These are phyloP conservation scores for Circinella minor DNA, from an alignment of 371 early-diverging fungal genomes.

Conservation along the genomic window DNA sequence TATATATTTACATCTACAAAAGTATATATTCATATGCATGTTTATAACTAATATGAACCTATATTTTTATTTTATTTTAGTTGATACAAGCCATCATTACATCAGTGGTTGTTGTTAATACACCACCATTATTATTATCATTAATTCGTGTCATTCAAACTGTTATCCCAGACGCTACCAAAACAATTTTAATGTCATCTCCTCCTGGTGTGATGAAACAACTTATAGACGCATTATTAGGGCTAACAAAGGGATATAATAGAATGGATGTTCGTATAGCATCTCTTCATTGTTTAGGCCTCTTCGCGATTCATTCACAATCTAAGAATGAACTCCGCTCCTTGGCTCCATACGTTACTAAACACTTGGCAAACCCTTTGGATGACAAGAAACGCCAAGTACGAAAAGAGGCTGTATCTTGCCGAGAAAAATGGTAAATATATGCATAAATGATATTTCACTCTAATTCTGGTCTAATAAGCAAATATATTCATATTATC, in stretches of 20 bases:
- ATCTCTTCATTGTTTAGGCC: conserved; percentile 34
- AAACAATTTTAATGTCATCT: neutral
- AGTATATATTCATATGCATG: too few species aligned
- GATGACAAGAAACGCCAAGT: conserved; percentile 92
- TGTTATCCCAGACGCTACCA: neutral
- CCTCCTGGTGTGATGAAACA: neutral
- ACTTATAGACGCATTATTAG: conserved; percentile 1
- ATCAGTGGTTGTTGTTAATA: neutral
- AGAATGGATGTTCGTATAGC: conserved; percentile 61
- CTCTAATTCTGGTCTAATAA: too few species aligned
- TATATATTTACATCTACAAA: too few species aligned
- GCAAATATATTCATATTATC: neutral
- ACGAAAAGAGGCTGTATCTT: conserved; percentile 85
- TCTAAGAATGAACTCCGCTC: conserved; percentile 73
- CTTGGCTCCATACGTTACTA: conserved; percentile 66
- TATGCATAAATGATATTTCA: neutral
- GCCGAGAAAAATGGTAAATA: conserved; percentile 85
- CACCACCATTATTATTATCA: neutral
- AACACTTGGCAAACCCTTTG: conserved; percentile 63
- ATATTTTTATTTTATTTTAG: neutral
- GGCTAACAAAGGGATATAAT: neutral
- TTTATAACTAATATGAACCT: too few species aligned
- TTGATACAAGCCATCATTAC: conserved; percentile 1
- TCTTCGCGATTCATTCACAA: conserved; percentile 35
- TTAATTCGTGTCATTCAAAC: conserved; percentile 9